Evolutionary conservation across 306 rosid genomes (phyloP).

Genomic region (Betula pendula): DNA sequence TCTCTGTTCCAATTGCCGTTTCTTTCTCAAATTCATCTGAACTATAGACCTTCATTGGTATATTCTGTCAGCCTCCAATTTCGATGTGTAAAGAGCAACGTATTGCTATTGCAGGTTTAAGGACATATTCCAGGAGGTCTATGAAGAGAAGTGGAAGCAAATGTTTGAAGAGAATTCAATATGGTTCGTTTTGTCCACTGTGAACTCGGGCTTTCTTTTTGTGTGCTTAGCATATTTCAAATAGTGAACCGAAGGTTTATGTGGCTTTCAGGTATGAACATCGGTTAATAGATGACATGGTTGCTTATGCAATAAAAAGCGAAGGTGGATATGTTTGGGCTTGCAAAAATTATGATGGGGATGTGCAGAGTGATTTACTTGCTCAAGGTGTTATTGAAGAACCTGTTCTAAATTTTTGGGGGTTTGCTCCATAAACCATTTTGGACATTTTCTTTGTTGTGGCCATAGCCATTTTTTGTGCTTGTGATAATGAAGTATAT

Average conservation of each 20-base stretch:
- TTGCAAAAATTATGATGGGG: conserved; percentile 98
- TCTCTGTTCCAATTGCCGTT: conserved; percentile 17
- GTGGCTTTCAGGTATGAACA: conserved; percentile 86
- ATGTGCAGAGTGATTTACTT: conserved; percentile 95
- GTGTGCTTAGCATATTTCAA: conserved; percentile 12
- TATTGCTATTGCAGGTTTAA: conserved; percentile 62
- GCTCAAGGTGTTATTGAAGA: conserved; percentile 73
- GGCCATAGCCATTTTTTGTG: neutral
- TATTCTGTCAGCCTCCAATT: conserved; percentile 5
- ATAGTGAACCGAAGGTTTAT: conserved; percentile 28
- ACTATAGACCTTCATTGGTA: conserved; percentile 12
- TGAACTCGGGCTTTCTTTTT: conserved; percentile 15
- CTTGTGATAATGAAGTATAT: neutral
- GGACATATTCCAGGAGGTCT: conserved; percentile 94
- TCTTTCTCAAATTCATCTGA: conserved; percentile 9
- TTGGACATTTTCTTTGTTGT: neutral
- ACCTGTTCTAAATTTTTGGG: neutral
- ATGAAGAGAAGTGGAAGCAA: conserved; percentile 79
- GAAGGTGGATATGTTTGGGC: conserved; percentile 99
- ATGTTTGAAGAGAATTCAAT: conserved; percentile 86
- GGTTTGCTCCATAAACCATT: neutral
- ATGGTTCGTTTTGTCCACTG: conserved; percentile 54
- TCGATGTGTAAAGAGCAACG: conserved; percentile 16
- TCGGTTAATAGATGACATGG: conserved; percentile 99
- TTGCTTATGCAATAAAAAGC: conserved; percentile 89